Evolutionary conservation across 371 early-diverging fungal genomes (phyloP).

Genomic region (Rhizopus stolonifer): DNA sequence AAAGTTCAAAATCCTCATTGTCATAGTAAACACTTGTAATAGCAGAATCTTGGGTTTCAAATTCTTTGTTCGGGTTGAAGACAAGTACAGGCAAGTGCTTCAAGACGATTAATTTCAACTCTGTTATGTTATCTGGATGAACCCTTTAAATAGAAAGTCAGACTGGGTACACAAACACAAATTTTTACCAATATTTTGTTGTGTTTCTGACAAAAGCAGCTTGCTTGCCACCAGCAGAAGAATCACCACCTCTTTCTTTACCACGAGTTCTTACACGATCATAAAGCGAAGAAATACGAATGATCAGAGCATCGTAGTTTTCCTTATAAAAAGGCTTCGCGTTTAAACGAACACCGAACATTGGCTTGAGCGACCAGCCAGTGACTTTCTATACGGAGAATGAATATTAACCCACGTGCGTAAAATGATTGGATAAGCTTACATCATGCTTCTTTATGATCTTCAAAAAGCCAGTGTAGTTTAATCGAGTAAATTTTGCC

Average conservation of each 20-base stretch:
- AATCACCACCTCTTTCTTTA: slow-evolving; percentile 59
- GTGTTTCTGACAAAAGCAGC: slow-evolving; percentile 85
- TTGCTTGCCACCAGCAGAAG: slow-evolving; percentile 53
- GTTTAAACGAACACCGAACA: slow-evolving; percentile 87
- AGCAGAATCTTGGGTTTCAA: slow-evolving; percentile 79
- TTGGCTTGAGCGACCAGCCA: slow-evolving; percentile 80
- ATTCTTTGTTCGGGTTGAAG: slow-evolving; percentile 82
- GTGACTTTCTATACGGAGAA: slow-evolving; percentile 72
- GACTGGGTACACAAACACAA: too few relatives aligned
- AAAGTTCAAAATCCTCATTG: slow-evolving; percentile 91
- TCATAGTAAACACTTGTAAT: slow-evolving; percentile 99
- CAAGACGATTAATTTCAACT: slow-evolving; percentile 91
- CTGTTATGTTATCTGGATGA: slow-evolving; percentile 97
- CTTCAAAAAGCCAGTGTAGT: slow-evolving; percentile 96
- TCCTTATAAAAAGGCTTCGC: slow-evolving; percentile 89
- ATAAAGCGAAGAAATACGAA: slow-evolving; percentile 89
- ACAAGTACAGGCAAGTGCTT: slow-evolving; percentile 97
- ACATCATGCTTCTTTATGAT: slow-evolving; percentile 98
- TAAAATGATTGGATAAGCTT: slow-evolving; percentile 41
- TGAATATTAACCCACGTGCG: slow-evolving; percentile 19
- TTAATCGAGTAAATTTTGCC: slow-evolving; percentile 92
- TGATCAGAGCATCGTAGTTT: slow-evolving; percentile 87
- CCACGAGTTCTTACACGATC: slow-evolving; percentile 87
- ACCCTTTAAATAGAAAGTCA: slow-evolving; percentile 61
- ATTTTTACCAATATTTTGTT: slow-evolving; percentile 97